phyloP scores from a whole-genome alignment of 345 rosid genomes.

The Brassica nigra region DNA sequence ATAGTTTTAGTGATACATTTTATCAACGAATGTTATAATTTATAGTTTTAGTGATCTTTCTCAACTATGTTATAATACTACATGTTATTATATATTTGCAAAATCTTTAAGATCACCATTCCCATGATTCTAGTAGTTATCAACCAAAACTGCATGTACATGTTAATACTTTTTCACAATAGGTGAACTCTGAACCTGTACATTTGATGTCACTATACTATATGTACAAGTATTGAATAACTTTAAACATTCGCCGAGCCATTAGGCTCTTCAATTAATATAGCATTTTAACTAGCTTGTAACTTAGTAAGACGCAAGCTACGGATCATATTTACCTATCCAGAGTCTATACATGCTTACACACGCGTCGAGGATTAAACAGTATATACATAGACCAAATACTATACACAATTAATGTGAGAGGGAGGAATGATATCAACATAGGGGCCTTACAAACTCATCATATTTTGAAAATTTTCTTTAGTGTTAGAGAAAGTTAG shows the following conservation, averaged over 20 bases:
- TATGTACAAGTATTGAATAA: background rate
- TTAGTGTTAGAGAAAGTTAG: constrained; percentile 37
- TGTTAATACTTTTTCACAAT: background rate
- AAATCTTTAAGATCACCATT: background rate
- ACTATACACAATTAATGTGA: constrained; percentile 4
- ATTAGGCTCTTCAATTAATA: background rate
- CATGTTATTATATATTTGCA: background rate
- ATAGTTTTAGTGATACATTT: background rate
- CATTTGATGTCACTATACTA: background rate
- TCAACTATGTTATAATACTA: background rate
- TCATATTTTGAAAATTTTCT: constrained; percentile 16
- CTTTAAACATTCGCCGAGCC: background rate
- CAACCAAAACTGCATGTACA: background rate
- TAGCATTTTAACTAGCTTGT: background rate
- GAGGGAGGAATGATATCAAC: constrained; percentile 50
- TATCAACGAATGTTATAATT: background rate
- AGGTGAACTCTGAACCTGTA: background rate
- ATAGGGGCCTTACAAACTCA: constrained; percentile 38
- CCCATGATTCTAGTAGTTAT: background rate
- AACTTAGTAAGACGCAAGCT: background rate
- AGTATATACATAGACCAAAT: constrained; percentile 15
- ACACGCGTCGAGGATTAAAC: background rate
- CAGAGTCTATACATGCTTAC: background rate
- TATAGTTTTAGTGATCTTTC: background rate
- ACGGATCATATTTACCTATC: background rate